phyloP scores from a whole-genome alignment of 805 yeast species.

The Saccharomycopsis sp. region DNA sequence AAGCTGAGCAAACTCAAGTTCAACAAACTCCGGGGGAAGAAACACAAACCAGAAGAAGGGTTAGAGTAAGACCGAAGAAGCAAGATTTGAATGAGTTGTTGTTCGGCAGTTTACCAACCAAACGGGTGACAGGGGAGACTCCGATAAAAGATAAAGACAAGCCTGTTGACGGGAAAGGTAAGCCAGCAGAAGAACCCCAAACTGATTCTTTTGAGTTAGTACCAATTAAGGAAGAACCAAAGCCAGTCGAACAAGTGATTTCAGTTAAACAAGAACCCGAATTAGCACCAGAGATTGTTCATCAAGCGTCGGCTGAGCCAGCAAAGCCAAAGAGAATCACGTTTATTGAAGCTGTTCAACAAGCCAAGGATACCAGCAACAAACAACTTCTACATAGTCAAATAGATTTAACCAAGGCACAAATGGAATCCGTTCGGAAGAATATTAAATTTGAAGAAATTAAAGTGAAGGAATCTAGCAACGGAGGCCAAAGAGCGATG shows the following conservation, averaged over 20 bases:
- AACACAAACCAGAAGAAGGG: no score
- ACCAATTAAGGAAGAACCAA: not conserved
- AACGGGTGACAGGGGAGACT: no score
- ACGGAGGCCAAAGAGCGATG: not conserved
- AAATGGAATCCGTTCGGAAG: slow-evolving; percentile 1
- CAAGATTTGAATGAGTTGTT: not conserved
- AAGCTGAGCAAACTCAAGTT: no score
- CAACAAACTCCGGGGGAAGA: no score
- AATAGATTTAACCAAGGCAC: not conserved
- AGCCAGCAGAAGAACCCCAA: not conserved
- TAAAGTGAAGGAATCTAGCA: not conserved
- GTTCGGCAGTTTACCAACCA: no score
- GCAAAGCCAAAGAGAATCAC: no score
- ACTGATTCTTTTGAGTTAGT: not conserved
- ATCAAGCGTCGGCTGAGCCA: no score
- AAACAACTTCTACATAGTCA: slow-evolving; percentile 1
- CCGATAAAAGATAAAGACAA: not conserved
- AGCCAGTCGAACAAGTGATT: not conserved
- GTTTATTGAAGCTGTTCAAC: slow-evolving; percentile 9
- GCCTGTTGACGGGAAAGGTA: not conserved
- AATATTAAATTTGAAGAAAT: slow-evolving; percentile 7
- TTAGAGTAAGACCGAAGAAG: not conserved
- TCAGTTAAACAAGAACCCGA: not conserved
- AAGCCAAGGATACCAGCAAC: slow-evolving; percentile 3
- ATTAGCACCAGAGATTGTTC: not conserved